Evolutionary conservation across 2,329 filamentous ascomycete genomes (phyloP).

Genomic region (Monilinia fructigena): DNA sequence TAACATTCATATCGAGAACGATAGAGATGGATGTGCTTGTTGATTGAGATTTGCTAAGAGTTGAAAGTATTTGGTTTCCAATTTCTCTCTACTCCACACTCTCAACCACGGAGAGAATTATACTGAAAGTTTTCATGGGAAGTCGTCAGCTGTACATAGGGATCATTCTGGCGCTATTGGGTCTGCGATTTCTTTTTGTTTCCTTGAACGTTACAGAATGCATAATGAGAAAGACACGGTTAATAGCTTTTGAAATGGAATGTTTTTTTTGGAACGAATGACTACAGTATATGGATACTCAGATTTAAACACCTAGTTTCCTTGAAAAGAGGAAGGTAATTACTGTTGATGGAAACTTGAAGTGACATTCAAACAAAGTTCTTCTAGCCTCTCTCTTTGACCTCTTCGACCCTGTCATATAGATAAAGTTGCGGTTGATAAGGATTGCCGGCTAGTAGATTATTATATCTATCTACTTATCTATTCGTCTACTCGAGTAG

Average conservation of each 20-base stretch:
- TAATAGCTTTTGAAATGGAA: slow-evolving; percentile 11
- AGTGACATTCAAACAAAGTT: slow-evolving; percentile 9
- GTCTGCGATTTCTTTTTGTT: slow-evolving; percentile 29
- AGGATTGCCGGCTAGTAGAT: neutral
- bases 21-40: slow-evolving; percentile 90
- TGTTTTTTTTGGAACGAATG: neutral
- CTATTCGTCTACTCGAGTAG: too few relatives aligned
- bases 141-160: slow-evolving; percentile 36
- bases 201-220: slow-evolving; percentile 35
- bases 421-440: slow-evolving; percentile 10
- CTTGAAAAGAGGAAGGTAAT: neutral
- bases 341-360: neutral
- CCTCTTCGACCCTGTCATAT: neutral
- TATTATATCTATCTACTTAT: too few relatives aligned
- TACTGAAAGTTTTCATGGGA: slow-evolving; percentile 19
- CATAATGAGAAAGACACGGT: slow-evolving; percentile 27
- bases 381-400: neutral
- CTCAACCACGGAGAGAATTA: slow-evolving; percentile 5
- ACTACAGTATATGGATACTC: neutral
- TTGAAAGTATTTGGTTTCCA: slow-evolving; percentile 17
- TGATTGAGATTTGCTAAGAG: slow-evolving; percentile 47
- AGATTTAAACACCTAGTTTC: neutral
- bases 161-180: slow-evolving; percentile 39
- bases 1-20: slow-evolving; percentile 94
- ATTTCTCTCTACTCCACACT: slow-evolving; percentile 9